Percentiles rank a stretch among this genome's conserved stretches.
phyloP scores from a whole-genome alignment of 257 asterid genomes.

The Nicotiana noctiflora region DNA sequence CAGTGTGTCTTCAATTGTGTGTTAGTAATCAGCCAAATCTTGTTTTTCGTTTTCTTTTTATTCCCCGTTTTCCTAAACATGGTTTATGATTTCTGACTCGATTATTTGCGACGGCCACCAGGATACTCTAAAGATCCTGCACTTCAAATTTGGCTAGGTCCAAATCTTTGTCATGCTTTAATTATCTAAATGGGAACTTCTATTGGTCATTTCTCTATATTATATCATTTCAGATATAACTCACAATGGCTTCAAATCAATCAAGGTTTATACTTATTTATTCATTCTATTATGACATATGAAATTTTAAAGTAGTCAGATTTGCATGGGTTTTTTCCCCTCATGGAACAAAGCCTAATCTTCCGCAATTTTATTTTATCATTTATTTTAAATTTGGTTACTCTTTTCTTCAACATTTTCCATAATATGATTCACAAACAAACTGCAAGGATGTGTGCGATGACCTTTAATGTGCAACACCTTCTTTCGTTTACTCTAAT shows the following conservation, averaged over 20 bases:
- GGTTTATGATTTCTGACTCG: neutral
- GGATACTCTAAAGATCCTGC: neutral
- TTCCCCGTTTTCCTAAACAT: neutral
- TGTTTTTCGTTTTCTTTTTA: too few species aligned
- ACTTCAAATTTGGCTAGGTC: neutral
- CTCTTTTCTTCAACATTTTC: neutral
- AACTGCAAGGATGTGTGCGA: neutral
- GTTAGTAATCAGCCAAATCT: neutral
- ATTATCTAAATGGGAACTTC: neutral
- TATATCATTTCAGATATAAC: neutral
- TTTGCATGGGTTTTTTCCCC: neutral
- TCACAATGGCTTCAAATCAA: neutral
- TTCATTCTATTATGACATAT: neutral
- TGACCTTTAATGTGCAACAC: too few species aligned
- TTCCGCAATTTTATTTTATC: neutral
- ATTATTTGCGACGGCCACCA: neutral
- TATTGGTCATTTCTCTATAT: neutral
- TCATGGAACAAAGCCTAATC: neutral
- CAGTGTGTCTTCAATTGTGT: neutral
- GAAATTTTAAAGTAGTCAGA: neutral
- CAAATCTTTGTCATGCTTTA: neutral
- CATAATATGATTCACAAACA: neutral
- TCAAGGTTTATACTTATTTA: neutral
- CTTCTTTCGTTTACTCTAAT: too few species aligned
- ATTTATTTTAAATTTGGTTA: neutral